Percentiles rank a stretch among this genome's conserved stretches.
phyloP scores from a whole-genome alignment of 331 rosid species.

The Quercus lobata region DNA sequence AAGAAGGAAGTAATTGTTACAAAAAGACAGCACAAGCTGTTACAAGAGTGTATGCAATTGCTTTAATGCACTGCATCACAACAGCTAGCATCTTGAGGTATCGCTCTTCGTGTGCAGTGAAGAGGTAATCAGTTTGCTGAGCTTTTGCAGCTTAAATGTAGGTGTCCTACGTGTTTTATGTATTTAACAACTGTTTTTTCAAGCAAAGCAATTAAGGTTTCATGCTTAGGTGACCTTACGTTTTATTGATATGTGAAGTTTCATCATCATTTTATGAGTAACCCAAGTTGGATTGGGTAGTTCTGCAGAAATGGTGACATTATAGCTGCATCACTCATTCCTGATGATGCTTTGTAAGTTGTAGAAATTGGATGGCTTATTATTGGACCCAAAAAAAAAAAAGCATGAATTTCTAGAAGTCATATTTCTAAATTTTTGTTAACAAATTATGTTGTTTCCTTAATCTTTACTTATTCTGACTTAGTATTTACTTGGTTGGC shows the following conservation, averaged over 20 bases:
- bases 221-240: background rate
- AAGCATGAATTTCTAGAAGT: background rate
- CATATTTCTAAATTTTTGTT: background rate
- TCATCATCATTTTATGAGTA: background rate
- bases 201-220: background rate
- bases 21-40: too few relatives aligned
- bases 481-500: constrained; percentile 12
- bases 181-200: background rate
- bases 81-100: too few relatives aligned
- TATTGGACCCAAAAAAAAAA: background rate
- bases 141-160: background rate
- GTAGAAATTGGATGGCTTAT: background rate
- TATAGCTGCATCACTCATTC: background rate
- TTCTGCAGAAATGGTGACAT: background rate
- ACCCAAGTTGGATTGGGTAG: background rate
- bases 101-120: too few relatives aligned
- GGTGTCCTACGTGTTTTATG: background rate
- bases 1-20: too few relatives aligned
- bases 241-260: background rate
- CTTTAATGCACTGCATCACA: too few relatives aligned
- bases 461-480: background rate
- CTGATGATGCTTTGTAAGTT: background rate
- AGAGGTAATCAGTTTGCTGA: background rate
- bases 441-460: background rate
- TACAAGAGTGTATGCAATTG: too few relatives aligned